Percentiles rank a stretch among this genome's conserved stretches.
Conservation (phyloP, 441 rosid genomes). For the Erodium texanum region DNA sequence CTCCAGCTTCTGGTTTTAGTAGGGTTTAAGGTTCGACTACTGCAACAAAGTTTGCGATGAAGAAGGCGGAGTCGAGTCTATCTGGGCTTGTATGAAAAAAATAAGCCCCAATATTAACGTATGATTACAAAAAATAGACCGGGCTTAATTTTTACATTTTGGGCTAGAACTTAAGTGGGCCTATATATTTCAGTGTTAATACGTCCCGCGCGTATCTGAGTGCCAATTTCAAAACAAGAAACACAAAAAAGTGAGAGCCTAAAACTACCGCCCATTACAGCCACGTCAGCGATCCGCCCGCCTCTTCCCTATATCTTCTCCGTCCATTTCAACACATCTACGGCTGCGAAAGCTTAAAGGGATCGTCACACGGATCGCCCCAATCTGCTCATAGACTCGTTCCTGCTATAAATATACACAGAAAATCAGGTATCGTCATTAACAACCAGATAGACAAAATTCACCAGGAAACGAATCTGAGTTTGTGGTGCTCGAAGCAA, state of each 20-base stretch:
- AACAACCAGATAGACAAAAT: no score
- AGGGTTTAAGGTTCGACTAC: not conserved
- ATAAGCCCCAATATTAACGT: not conserved
- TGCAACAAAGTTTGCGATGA: not conserved
- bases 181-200: not conserved
- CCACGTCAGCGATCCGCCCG: constrained; percentile 5
- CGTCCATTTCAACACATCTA: not conserved
- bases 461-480: no score
- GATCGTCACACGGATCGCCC: not conserved
- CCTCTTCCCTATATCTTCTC: not conserved
- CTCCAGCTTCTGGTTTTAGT: not conserved
- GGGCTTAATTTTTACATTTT: not conserved
- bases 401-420: not conserved
- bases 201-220: not conserved
- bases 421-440: not conserved
- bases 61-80: not conserved
- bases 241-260: constrained; percentile 1
- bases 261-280: not conserved
- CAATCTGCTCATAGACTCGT: not conserved
- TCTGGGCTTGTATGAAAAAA: not conserved
- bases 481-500: no score
- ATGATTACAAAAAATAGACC: no score
- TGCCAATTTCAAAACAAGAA: not conserved
- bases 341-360: not conserved
- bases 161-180: not conserved